phyloP scores from a whole-genome alignment of 495 filamentous ascomycete species.

The Aspergillus campestris region DNA sequence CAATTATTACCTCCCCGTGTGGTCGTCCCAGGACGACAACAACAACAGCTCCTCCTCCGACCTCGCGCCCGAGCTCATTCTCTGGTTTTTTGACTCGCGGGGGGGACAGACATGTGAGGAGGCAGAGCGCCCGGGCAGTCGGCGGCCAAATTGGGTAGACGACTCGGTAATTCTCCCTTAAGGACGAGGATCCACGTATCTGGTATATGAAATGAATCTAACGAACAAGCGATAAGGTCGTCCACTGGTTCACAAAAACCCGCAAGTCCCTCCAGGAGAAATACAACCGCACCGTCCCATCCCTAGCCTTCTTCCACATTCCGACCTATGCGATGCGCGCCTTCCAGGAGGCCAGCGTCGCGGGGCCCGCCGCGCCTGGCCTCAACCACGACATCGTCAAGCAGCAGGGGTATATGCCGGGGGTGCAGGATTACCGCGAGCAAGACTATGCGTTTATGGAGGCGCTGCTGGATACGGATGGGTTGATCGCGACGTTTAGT shows the following conservation, averaged over 20 bases:
- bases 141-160: slow-evolving; percentile 32
- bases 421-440: slow-evolving; percentile 24
- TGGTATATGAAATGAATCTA: neutral
- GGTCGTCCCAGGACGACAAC: slow-evolving; percentile 8
- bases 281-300: slow-evolving; percentile 44
- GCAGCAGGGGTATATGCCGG: slow-evolving; percentile 14
- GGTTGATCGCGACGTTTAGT: slow-evolving; percentile 54
- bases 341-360: slow-evolving; percentile 39
- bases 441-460: slow-evolving; percentile 60
- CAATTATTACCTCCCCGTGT: slow-evolving; percentile 60
- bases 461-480: slow-evolving; percentile 45
- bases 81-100: slow-evolving; percentile 72
- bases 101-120: slow-evolving; percentile 48
- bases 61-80: slow-evolving; percentile 38
- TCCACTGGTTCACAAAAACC: slow-evolving; percentile 51
- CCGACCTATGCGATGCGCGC: slow-evolving; percentile 49
- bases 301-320: slow-evolving; percentile 67
- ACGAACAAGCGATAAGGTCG: slow-evolving; percentile 27
- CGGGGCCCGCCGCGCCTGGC: slow-evolving; percentile 44
- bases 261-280: slow-evolving; percentile 24
- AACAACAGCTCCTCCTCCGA: neutral
- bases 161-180: slow-evolving; percentile 8
- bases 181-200: neutral
- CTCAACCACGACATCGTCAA: slow-evolving; percentile 50
- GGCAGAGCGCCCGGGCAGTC: slow-evolving; percentile 18